A percentile compares a stretch with the other conserved stretches of the same genome.
Evolutionary conservation across 805 yeast species (phyloP).

Genomic region (Starmerella gropengiesseri): DNA sequence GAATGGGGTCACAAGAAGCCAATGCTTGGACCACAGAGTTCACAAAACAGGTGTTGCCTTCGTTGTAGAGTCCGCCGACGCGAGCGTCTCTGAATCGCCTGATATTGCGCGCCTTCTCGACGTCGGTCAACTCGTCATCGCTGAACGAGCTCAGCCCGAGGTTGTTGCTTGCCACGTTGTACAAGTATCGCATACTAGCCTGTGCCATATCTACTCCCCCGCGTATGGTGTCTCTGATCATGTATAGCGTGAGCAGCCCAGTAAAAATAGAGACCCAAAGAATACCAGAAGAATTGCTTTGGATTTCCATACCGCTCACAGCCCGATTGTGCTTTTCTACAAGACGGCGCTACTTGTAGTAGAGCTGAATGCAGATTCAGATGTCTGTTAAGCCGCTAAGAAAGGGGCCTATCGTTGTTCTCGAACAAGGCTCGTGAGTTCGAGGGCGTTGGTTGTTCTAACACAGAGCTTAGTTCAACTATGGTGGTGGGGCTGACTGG

Average conservation of each 20-base stretch:
- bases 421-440: too few relatives aligned
- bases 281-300: conserved; percentile 3
- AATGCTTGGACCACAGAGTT: conserved; percentile 77
- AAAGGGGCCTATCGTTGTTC: too few relatives aligned
- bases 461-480: too few relatives aligned
- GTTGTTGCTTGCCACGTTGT: conserved; percentile 24
- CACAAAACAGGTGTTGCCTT: conserved; percentile 93
- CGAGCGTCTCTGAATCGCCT: conserved; percentile 26
- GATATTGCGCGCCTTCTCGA: conserved; percentile 22
- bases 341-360: too few relatives aligned
- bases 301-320: conserved; percentile 6
- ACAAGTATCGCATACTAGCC: conserved; percentile 25
- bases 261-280: conserved; percentile 4
- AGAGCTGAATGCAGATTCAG: too few relatives aligned
- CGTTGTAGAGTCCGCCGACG: conserved; percentile 78
- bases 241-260: conserved; percentile 14
- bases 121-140: conserved; percentile 24
- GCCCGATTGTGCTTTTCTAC: too few relatives aligned
- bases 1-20: conserved; percentile 58
- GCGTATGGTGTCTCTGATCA: conserved; percentile 28
- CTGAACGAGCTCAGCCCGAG: conserved; percentile 23
- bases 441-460: too few relatives aligned
- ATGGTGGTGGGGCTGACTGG: too few relatives aligned
- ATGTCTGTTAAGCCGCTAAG: too few relatives aligned
- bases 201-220: conserved; percentile 30